These are phyloP conservation scores for Colletotrichum aenigma DNA, from an alignment of 2,329 filamentous ascomycete species.

Conservation along the genomic window DNA sequence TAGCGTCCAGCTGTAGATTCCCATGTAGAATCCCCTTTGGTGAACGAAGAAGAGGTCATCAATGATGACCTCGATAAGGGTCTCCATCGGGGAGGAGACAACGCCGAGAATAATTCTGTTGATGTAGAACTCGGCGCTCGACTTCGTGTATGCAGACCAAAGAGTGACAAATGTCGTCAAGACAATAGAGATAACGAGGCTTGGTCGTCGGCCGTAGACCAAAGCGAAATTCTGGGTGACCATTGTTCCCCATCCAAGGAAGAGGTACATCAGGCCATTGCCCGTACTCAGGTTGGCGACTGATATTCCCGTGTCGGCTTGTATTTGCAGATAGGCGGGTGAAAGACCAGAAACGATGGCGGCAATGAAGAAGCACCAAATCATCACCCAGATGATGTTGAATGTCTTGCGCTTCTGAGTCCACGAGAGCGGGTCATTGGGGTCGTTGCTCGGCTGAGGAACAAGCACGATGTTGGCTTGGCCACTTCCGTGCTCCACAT, in stretches of 20 bases:
- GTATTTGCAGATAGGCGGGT: constrained; percentile 27
- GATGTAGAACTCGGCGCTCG: constrained; percentile 25
- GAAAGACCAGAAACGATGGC: constrained; percentile 27
- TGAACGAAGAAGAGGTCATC: constrained; percentile 26
- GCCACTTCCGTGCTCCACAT: neutral
- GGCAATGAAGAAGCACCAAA: constrained; percentile 28
- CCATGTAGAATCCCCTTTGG: constrained; percentile 28
- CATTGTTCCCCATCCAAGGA: constrained; percentile 25
- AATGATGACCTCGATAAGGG: constrained; percentile 26
- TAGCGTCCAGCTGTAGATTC: constrained; percentile 26
- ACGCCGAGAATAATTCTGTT: constrained; percentile 27
- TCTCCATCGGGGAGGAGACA: constrained; percentile 26
- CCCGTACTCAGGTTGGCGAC: constrained; percentile 28
- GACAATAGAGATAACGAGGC: constrained; percentile 22
- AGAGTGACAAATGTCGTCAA: constrained; percentile 21
- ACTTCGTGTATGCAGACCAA: constrained; percentile 25
- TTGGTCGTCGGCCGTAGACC: constrained; percentile 21
- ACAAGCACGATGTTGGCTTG: constrained; percentile 24
- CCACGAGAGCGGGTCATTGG: constrained; percentile 27
- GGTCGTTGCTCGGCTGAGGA: constrained; percentile 26
- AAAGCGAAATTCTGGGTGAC: constrained; percentile 24
- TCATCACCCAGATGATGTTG: constrained; percentile 26
- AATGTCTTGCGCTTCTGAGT: constrained; percentile 21
- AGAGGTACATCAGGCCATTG: constrained; percentile 25
- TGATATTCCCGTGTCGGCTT: constrained; percentile 27